Evolutionary conservation across 2,329 filamentous ascomycete species (phyloP).

Genomic region (Didymella keratinophila): DNA sequence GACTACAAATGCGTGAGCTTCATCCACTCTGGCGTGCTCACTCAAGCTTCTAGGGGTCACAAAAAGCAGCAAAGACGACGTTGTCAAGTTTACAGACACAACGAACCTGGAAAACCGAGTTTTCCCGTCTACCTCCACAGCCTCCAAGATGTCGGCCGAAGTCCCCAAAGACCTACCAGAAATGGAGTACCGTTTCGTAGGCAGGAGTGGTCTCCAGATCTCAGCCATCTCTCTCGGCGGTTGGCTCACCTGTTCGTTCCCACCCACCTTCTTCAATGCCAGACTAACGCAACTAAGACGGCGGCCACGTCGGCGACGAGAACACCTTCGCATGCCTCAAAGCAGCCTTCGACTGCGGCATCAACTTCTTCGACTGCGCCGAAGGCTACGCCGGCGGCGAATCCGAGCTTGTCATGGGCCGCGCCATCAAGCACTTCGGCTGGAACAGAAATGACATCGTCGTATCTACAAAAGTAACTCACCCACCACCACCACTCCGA

Average conservation of each 20-base stretch:
- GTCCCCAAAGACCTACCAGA: slow-evolving; percentile 46
- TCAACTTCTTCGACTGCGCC: slow-evolving; percentile 69
- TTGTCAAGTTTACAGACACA: neutral
- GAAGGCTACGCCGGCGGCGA: slow-evolving; percentile 63
- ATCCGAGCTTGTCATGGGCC: slow-evolving; percentile 63
- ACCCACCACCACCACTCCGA: neutral
- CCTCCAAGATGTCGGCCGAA: slow-evolving; percentile 19
- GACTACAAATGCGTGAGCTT: slow-evolving; percentile 17
- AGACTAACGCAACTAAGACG: slow-evolving; percentile 52
- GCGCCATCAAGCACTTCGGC: slow-evolving; percentile 64
- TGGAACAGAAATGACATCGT: slow-evolving; percentile 67
- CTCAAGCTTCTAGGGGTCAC: neutral
- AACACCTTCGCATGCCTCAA: slow-evolving; percentile 64
- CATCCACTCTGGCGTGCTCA: slow-evolving; percentile 19
- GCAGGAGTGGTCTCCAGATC: slow-evolving; percentile 75
- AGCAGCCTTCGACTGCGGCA: slow-evolving; percentile 64
- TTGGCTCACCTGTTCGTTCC: slow-evolving; percentile 63
- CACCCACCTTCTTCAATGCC: neutral
- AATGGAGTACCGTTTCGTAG: slow-evolving; percentile 77
- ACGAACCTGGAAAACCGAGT: neutral
- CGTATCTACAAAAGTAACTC: slow-evolving; percentile 64
- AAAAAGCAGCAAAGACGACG: neutral
- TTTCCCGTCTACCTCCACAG: neutral
- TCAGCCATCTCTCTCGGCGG: slow-evolving; percentile 73
- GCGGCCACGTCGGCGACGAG: slow-evolving; percentile 73